Base-by-base conservation (phyloP, 805 yeast species). In the Cephaloascus albidus region DNA sequence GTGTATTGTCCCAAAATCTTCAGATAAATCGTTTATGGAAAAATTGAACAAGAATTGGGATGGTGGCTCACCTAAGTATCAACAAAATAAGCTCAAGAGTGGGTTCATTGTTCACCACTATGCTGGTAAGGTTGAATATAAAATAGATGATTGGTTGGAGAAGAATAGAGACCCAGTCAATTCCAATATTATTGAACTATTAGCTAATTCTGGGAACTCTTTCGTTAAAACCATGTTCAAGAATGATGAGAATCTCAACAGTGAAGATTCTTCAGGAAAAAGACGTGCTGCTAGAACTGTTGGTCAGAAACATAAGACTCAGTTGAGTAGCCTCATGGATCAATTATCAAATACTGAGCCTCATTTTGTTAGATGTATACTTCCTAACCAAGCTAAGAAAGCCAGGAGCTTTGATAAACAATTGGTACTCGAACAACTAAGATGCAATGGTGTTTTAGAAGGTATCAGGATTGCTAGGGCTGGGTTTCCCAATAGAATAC, bases 381-480 rank as follows among this genome's bases (percentile, higher is more conserved):
- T 93, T 36, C 99, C 99, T 5, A 93, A 93, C 54, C 75, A 76
- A 43, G 65, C 72, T 35, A 89, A 90, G 54, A 68, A 68, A 38
- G 78, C 96, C 0, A 75, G 74, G 34, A 63, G 68, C 31, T 84
- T 93, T 51, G 87, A 86, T 50, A 86, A 82, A 48, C 63, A 61
- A 23, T 63, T 93, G 18, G 95, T 93, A 5, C 64, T 93, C 35
- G 90, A 85, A 38, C 99, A 93, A 61, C 68, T 93, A 45, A 71
- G 96, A 45, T 93, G 97, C 54, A 93, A 93, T 54, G 99, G 99
- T 73, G 99, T 93, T 14, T 63, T 93, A 38, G 99, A 93, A 67
- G 99, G 99, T 44, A 93, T 93, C 23, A 74, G 98, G 58, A 93
- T 93, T 43, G 96, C 97, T 0, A 74, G 99, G 46, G 87, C 96